Conservation (phyloP, 2,329 filamentous ascomycete species). For the Ceratocystis cacaofunesta region DNA sequence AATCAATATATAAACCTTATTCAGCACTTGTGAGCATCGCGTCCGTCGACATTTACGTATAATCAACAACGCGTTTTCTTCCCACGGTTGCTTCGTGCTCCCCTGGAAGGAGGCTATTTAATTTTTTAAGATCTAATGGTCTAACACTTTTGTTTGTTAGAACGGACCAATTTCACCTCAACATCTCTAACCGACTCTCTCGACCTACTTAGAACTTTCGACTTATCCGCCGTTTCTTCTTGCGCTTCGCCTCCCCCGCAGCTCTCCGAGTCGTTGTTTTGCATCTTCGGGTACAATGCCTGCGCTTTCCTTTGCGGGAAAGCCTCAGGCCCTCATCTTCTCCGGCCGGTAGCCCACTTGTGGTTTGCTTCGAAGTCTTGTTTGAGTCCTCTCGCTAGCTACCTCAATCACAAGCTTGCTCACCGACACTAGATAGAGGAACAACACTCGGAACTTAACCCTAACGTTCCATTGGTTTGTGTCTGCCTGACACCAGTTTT, state of each 20-base stretch:
- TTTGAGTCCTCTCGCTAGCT: slow-evolving; percentile 29
- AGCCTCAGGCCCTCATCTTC: slow-evolving; percentile 22
- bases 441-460: slow-evolving; percentile 86
- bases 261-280: slow-evolving; percentile 46
- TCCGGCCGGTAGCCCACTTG: slow-evolving; percentile 30
- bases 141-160: not conserved
- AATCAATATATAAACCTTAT: no score
- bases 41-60: no score
- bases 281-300: slow-evolving; percentile 7
- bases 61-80: not conserved
- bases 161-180: not conserved
- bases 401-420: slow-evolving; percentile 19
- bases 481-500: slow-evolving; percentile 37
- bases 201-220: slow-evolving; percentile 7
- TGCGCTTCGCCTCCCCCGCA: slow-evolving; percentile 64
- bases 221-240: not conserved
- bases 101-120: not conserved
- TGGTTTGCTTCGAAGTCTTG: slow-evolving; percentile 27
- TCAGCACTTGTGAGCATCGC: not conserved
- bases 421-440: slow-evolving; percentile 32
- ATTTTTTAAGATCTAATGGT: not conserved
- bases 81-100: not conserved
- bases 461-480: slow-evolving; percentile 55
- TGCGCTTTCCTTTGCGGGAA: not conserved
- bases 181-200: not conserved